Evolutionary conservation across 106 monocot species (phyloP).

Genomic region (Dendrobium chrysotoxum): DNA sequence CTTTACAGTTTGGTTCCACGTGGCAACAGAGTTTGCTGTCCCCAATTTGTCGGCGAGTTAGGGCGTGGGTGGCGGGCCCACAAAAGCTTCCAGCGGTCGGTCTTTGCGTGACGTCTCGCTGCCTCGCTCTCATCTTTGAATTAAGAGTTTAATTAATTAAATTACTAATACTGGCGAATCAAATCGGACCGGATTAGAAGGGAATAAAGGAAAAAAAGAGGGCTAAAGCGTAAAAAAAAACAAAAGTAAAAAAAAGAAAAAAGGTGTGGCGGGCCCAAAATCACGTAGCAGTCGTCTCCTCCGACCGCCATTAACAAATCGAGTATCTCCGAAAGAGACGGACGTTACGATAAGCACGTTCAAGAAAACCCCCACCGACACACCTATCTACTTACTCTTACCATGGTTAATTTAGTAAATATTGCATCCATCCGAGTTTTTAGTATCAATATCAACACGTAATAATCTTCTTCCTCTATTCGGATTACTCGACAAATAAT

Average conservation of each 20-base stretch:
- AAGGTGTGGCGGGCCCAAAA: not conserved
- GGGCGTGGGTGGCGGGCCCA: not conserved
- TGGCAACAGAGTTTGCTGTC: not conserved
- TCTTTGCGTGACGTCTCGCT: not conserved
- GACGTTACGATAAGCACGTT: not conserved
- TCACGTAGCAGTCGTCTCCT: not conserved
- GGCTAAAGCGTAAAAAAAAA: not conserved
- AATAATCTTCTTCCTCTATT: too few species aligned
- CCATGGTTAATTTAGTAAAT: not conserved
- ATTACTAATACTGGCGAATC: not conserved
- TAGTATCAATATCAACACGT: too few species aligned
- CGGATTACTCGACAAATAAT: too few species aligned
- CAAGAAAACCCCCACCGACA: not conserved
- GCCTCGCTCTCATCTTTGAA: not conserved
- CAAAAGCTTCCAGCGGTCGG: not conserved
- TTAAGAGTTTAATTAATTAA: not conserved
- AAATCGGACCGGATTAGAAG: not conserved
- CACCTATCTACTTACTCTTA: not conserved
- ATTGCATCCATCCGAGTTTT: too few species aligned
- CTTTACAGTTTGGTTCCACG: not conserved
- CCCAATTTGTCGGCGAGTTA: not conserved
- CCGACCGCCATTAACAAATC: not conserved
- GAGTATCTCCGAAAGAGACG: slow-evolving; percentile 1
- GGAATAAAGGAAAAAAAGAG: not conserved
- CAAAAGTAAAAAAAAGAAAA: not conserved